These are phyloP conservation scores for Leptomonas pyrrhocoris DNA, from an alignment of 208 protist genomes.

Conservation along the genomic window DNA sequence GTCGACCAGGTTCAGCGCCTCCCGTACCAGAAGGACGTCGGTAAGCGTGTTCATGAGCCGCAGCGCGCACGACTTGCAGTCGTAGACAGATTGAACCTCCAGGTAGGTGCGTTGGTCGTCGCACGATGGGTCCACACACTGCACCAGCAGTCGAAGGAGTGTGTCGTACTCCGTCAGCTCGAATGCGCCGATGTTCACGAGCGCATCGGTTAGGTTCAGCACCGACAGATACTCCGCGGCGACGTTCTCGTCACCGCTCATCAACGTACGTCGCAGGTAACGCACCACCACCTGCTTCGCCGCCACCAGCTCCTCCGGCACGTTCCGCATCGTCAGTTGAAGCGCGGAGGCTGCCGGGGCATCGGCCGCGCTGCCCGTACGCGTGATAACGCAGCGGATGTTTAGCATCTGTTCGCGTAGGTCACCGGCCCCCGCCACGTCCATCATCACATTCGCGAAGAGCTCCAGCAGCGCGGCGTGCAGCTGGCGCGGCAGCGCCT, in stretches of 20 bases:
- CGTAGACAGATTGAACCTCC: conserved; percentile 39
- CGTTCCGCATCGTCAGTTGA: conserved; percentile 13
- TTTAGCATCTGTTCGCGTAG: conserved; percentile 37
- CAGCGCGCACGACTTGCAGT: conserved; percentile 42
- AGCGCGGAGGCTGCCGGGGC: conserved; percentile 3
- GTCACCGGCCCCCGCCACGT: conserved; percentile 23
- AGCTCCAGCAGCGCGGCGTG: conserved; percentile 45
- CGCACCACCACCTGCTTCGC: conserved; percentile 35
- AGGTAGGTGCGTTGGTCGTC: conserved; percentile 29
- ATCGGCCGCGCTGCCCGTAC: neutral
- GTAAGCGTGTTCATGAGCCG: conserved; percentile 38
- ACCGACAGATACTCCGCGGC: conserved; percentile 33
- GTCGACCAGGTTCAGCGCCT: conserved; percentile 40
- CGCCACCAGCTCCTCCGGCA: conserved; percentile 23
- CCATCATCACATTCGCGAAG: conserved; percentile 38
- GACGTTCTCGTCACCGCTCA: conserved; percentile 35
- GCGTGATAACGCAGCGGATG: conserved; percentile 36
- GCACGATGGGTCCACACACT: conserved; percentile 34
- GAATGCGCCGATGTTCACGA: conserved; percentile 49
- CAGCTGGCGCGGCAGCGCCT: conserved; percentile 32
- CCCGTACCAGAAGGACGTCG: conserved; percentile 36
- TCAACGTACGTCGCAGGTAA: conserved; percentile 24
- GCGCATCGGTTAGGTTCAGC: conserved; percentile 39
- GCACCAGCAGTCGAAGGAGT: conserved; percentile 33
- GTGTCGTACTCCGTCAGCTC: conserved; percentile 33